Evolutionary conservation across 345 rosid genomes (phyloP).

Genomic region (Boechera stricta): DNA sequence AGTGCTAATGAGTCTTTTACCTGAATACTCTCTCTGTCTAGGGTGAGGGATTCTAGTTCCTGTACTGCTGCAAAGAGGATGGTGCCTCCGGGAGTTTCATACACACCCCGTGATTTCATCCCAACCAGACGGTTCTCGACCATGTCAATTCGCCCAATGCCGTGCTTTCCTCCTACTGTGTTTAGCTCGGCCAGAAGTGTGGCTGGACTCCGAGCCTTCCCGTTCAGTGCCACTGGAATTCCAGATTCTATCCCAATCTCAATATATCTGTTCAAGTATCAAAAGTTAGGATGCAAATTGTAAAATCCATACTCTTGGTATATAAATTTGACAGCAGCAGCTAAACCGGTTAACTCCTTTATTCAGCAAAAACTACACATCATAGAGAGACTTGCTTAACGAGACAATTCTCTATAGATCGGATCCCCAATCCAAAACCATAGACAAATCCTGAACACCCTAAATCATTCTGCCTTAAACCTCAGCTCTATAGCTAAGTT

Average conservation of each 20-base stretch:
- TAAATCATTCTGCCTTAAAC: constrained; percentile 3
- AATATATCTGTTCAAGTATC: constrained; percentile 56
- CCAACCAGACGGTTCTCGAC: constrained; percentile 95
- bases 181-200: constrained; percentile 73
- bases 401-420: neutral
- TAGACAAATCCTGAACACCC: neutral
- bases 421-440: neutral
- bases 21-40: constrained; percentile 84
- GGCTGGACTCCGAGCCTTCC: constrained; percentile 75
- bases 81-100: constrained; percentile 97
- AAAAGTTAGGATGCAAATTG: constrained; percentile 8
- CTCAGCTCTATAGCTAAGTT: neutral
- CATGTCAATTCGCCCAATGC: constrained; percentile 87
- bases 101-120: constrained; percentile 97
- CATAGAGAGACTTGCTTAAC: neutral
- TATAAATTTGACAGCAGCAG: neutral
- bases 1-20: constrained; percentile 78
- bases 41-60: constrained; percentile 84
- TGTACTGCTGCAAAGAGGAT: constrained; percentile 78
- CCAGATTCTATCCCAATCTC: constrained; percentile 79
- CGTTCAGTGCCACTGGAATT: constrained; percentile 73
- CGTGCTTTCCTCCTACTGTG: constrained; percentile 80
- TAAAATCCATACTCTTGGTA: neutral
- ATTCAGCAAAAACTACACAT: neutral
- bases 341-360: neutral